These are phyloP conservation scores for Wickerhamiella domercqiae DNA, from an alignment of 805 yeast species.

Conservation along the genomic window DNA sequence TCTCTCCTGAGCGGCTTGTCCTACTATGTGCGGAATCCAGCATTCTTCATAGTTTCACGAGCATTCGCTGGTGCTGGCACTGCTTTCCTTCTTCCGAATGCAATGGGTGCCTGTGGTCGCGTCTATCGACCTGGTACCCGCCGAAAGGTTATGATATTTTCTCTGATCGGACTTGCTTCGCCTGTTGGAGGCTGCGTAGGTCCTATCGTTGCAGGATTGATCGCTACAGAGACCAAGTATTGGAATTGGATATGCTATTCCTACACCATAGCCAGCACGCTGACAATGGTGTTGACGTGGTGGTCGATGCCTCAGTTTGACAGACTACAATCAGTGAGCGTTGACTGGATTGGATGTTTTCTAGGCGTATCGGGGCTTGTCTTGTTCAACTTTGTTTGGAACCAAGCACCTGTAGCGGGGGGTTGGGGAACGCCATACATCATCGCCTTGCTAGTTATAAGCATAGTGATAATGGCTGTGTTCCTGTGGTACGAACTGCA, in stretches of 20 bases:
- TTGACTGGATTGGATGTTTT: slow-evolving; percentile 39
- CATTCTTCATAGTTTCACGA: slow-evolving; percentile 29
- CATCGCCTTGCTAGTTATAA: slow-evolving; percentile 39
- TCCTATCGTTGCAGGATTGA: slow-evolving; percentile 27
- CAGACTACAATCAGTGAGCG: slow-evolving; percentile 21
- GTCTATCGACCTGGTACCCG: slow-evolving; percentile 14
- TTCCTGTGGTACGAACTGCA: slow-evolving; percentile 23
- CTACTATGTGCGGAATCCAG: slow-evolving; percentile 25
- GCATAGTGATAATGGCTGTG: slow-evolving; percentile 35
- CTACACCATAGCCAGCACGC: slow-evolving; percentile 26
- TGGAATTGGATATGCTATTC: slow-evolving; percentile 28
- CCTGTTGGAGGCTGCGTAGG: slow-evolving; percentile 50
- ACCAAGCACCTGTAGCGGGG: slow-evolving; percentile 51
- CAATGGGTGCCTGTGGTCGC: slow-evolving; percentile 39
- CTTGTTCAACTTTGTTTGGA: slow-evolving; percentile 53
- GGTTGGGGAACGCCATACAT: slow-evolving; percentile 54
- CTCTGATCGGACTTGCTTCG: slow-evolving; percentile 44
- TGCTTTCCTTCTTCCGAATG: slow-evolving; percentile 44
- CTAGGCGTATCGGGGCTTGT: slow-evolving; percentile 48
- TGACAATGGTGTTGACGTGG: slow-evolving; percentile 8
- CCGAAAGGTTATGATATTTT: slow-evolving; percentile 40
- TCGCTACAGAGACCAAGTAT: slow-evolving; percentile 12
- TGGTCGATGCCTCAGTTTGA: slow-evolving; percentile 13
- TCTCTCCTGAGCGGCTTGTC: slow-evolving; percentile 45
- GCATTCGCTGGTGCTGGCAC: slow-evolving; percentile 55